These are phyloP conservation scores for Acorus gramineus DNA, from an alignment of 106 monocot genomes.

Conservation along the genomic window DNA sequence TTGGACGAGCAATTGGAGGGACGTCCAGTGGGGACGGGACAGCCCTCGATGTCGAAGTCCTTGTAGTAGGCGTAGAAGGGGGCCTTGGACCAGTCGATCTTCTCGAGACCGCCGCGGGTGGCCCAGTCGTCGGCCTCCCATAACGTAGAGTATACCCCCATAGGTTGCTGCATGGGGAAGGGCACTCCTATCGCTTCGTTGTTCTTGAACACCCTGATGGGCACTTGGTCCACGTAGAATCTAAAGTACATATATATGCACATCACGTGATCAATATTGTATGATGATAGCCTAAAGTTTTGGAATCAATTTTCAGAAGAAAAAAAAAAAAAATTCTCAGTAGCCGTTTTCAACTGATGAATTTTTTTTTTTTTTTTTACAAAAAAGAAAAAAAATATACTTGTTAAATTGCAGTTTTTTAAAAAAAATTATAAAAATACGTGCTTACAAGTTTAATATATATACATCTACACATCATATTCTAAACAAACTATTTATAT, in stretches of 20 bases:
- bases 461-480: too few relatives aligned
- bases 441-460: too few relatives aligned
- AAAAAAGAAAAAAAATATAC: too few relatives aligned
- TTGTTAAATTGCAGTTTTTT: too few relatives aligned
- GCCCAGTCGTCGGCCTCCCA: slow-evolving; percentile 80
- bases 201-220: slow-evolving; percentile 51
- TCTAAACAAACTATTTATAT: too few relatives aligned
- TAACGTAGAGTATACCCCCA: slow-evolving; percentile 52
- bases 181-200: slow-evolving; percentile 26
- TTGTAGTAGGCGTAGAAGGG: slow-evolving; percentile 45
- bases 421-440: too few relatives aligned
- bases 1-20: slow-evolving; percentile 16
- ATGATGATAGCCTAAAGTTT: too few relatives aligned
- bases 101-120: slow-evolving; percentile 45
- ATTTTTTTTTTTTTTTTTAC: too few relatives aligned
- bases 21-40: background rate
- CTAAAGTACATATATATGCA: background rate
- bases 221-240: slow-evolving; percentile 41
- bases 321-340: too few relatives aligned
- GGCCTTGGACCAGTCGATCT: slow-evolving; percentile 39
- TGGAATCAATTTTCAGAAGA: too few relatives aligned
- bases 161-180: slow-evolving; percentile 43
- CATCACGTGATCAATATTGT: too few relatives aligned
- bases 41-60: slow-evolving; percentile 42
- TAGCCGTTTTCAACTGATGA: too few relatives aligned